phyloP scores from a whole-genome alignment of 805 yeast genomes.

The Pichia occidentalis region DNA sequence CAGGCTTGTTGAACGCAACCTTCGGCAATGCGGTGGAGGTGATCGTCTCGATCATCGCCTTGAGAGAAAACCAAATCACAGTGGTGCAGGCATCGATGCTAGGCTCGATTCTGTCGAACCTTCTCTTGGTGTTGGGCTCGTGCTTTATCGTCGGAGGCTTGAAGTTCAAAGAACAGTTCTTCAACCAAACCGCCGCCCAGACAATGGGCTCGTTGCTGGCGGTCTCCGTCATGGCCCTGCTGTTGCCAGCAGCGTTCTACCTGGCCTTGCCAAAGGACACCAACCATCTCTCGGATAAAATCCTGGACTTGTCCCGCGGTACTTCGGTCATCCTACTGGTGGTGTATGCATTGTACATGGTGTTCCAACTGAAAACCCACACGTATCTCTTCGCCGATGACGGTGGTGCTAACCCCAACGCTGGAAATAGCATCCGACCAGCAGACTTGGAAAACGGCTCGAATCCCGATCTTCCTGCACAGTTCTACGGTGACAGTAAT shows the following conservation, averaged over 20 bases:
- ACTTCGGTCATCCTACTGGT: conserved; percentile 72
- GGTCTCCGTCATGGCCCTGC: conserved; percentile 77
- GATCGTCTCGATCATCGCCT: conserved; percentile 88
- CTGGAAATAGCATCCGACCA: conserved; percentile 23
- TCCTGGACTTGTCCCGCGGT: conserved; percentile 76
- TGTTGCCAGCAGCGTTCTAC: conserved; percentile 95
- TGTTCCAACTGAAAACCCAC: conserved; percentile 89
- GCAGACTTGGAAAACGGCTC: background rate
- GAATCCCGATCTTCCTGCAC: background rate
- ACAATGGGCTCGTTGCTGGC: conserved; percentile 95
- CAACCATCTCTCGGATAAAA: conserved; percentile 30
- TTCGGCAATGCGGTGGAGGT: conserved; percentile 97
- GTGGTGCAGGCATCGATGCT: conserved; percentile 97
- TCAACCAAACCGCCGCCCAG: conserved; percentile 96
- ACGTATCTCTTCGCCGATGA: conserved; percentile 58
- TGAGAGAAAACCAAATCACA: conserved; percentile 76
- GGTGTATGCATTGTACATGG: conserved; percentile 70
- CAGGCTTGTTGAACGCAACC: conserved; percentile 93
- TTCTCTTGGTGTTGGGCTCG: conserved; percentile 88
- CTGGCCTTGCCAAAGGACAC: conserved; percentile 53
- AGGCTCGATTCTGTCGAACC: conserved; percentile 85
- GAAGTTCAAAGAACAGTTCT: conserved; percentile 75
- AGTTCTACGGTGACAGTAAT: no score
- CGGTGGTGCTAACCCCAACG: conserved; percentile 10
- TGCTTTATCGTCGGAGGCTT: conserved; percentile 92